Conservation (phyloP, 2,329 filamentous ascomycete genomes). For the Aspergillus terreus region DNA sequence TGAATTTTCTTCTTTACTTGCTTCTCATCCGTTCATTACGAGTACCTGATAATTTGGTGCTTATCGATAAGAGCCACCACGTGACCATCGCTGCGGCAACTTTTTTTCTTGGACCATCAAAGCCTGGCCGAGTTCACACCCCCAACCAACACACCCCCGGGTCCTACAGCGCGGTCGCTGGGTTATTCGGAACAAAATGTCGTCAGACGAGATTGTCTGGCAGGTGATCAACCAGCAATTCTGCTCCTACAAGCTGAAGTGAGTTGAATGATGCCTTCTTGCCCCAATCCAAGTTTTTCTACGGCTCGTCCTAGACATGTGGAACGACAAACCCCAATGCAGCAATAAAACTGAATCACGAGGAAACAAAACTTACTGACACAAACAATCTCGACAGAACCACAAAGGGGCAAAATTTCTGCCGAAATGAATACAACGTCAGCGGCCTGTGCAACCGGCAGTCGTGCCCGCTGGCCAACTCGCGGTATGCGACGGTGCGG, state of each 20-base stretch:
- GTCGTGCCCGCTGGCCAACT: constrained; percentile 86
- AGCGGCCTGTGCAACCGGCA: constrained; percentile 80
- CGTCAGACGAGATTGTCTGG: constrained; percentile 97
- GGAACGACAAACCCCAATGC: not conserved
- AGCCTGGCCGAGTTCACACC: not conserved
- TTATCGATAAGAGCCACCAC: constrained; percentile 31
- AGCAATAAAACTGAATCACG: not conserved
- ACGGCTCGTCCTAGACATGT: not conserved
- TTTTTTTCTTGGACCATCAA: constrained; percentile 3
- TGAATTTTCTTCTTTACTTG: no score
- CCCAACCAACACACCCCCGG: not conserved
- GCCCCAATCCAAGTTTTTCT: no score
- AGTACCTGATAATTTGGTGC: not conserved
- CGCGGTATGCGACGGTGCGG: constrained; percentile 86
- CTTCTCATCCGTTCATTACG: no score
- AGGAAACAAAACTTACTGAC: not conserved
- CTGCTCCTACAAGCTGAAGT: constrained; percentile 94
- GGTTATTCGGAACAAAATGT: constrained; percentile 51
- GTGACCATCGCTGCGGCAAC: constrained; percentile 23
- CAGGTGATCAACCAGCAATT: constrained; percentile 93
- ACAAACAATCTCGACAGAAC: constrained; percentile 49
- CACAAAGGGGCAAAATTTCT: constrained; percentile 86
- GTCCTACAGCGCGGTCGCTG: not conserved
- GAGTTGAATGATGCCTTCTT: constrained; percentile 29
- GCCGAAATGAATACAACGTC: constrained; percentile 90